These are phyloP conservation scores for Microstegium vimineum DNA, from an alignment of 176 grass and related monocot genomes.

Conservation along the genomic window DNA sequence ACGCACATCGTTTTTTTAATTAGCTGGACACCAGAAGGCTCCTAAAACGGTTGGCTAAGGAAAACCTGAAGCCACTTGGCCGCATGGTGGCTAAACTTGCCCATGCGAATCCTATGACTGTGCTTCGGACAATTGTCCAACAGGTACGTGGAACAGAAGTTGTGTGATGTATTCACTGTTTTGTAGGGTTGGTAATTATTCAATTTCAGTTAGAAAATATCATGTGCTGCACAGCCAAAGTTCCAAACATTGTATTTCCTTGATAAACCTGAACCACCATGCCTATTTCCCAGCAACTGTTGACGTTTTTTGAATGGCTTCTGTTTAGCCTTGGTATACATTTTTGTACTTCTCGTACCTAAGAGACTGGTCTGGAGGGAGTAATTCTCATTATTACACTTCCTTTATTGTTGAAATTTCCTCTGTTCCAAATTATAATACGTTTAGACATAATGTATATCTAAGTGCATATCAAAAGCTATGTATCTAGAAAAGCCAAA, in stretches of 20 bases:
- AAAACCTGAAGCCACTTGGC: conserved; percentile 94
- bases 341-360: too few species aligned
- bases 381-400: not conserved
- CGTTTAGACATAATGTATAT: too few species aligned
- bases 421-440: too few species aligned
- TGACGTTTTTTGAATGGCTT: not conserved
- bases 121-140: conserved; percentile 94
- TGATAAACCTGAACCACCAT: not conserved
- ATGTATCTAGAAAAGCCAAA: too few species aligned
- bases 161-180: not conserved
- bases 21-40: conserved; percentile 99
- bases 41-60: conserved; percentile 92
- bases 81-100: conserved; percentile 99
- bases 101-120: conserved; percentile 97
- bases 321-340: not conserved
- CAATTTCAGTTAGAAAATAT: not conserved
- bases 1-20: conserved; percentile 13
- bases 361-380: too few species aligned
- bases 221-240: conserved; percentile 2
- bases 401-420: not conserved
- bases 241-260: not conserved
- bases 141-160: conserved; percentile 59
- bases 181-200: conserved; percentile 3
- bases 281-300: not conserved
- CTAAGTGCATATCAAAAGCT: too few species aligned